phyloP scores from a whole-genome alignment of 192 early-diverging fungal genomes.

The Backusella circina region DNA sequence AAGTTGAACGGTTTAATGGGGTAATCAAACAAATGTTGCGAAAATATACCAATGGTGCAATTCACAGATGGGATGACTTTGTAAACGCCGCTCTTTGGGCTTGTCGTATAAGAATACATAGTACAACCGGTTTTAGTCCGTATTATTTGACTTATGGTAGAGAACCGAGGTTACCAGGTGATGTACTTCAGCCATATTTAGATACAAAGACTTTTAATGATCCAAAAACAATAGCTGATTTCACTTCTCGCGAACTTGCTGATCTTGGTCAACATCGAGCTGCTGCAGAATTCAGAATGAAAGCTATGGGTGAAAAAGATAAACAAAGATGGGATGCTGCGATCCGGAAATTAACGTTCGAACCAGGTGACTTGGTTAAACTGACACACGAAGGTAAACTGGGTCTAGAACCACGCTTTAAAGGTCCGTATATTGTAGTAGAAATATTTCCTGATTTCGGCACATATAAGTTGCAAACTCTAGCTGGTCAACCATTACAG shows the following conservation, averaged over 20 bases:
- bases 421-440: background rate
- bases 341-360: background rate
- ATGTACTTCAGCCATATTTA: background rate
- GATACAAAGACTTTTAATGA: background rate
- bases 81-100: constrained; percentile 5
- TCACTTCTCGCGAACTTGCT: background rate
- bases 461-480: background rate
- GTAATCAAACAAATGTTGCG: constrained; percentile 6
- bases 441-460: background rate
- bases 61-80: constrained; percentile 12
- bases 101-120: background rate
- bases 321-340: constrained; percentile 8
- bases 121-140: background rate
- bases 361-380: background rate
- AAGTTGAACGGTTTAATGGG: constrained; percentile 21
- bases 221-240: background rate
- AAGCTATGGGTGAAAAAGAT: background rate
- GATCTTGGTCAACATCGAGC: background rate
- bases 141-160: background rate
- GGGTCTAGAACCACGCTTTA: constrained; percentile 7
- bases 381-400: background rate
- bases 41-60: background rate
- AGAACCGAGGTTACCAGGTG: background rate
- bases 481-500: background rate
- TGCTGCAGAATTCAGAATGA: background rate